These are phyloP conservation scores for Parietaria judaica DNA, from an alignment of 306 rosid genomes.

Conservation along the genomic window DNA sequence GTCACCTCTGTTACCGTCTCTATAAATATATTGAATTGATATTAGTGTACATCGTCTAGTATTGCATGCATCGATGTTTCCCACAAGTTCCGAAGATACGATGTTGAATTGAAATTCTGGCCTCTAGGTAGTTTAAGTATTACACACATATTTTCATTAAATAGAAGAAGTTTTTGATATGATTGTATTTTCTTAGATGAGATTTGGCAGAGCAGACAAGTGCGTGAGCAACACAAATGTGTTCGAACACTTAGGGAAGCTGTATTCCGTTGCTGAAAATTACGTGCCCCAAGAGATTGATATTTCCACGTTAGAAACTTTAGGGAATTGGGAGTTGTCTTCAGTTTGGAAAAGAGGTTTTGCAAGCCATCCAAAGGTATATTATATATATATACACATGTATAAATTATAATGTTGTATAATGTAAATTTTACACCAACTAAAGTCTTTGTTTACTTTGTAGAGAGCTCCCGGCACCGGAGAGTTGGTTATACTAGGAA, in stretches of 20 bases:
- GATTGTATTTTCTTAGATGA: constrained; percentile 20
- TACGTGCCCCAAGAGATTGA: constrained; percentile 66
- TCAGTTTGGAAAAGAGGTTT: constrained; percentile 55
- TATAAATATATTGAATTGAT: too few relatives aligned
- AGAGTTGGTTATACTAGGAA: constrained; percentile 48
- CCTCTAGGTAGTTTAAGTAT: too few relatives aligned
- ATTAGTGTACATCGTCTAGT: too few relatives aligned
- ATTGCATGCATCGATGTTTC: too few relatives aligned
- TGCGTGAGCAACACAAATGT: constrained; percentile 55
- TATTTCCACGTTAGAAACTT: constrained; percentile 34
- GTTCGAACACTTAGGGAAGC: constrained; percentile 56
- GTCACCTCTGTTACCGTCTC: too few relatives aligned
- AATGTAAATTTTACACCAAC: not conserved
- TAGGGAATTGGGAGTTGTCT: constrained; percentile 43
- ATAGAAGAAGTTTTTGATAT: not conserved
- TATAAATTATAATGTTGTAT: too few relatives aligned
- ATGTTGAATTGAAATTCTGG: too few relatives aligned
- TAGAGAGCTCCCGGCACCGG: constrained; percentile 59
- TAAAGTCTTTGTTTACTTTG: not conserved
- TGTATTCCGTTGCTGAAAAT: constrained; percentile 49
- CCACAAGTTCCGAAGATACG: too few relatives aligned
- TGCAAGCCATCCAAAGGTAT: constrained; percentile 64
- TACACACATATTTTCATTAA: too few relatives aligned
- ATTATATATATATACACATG: not conserved
- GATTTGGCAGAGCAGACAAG: constrained; percentile 55